phyloP scores from a whole-genome alignment of 768 basidiomycete species.

The Cytidiella melzeri region DNA sequence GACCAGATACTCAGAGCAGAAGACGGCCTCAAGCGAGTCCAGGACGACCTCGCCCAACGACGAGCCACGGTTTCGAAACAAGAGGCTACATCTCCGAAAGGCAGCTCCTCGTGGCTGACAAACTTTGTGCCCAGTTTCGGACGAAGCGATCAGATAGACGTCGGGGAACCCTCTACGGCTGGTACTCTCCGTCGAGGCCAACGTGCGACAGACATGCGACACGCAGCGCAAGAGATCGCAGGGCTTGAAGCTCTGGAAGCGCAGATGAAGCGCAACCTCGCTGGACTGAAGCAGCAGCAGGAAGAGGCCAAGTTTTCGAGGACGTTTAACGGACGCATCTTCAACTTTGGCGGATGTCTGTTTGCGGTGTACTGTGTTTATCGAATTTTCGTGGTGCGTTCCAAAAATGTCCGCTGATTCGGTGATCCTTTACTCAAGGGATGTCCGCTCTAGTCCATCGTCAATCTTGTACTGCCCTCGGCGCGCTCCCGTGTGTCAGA shows the following conservation, averaged over 20 bases:
- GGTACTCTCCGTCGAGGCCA: too few relatives aligned
- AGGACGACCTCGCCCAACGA: constrained; percentile 46
- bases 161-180: too few relatives aligned
- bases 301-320: constrained; percentile 42
- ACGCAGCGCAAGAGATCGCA: constrained; percentile 47
- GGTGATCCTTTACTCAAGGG: too few relatives aligned
- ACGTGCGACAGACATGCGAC: constrained; percentile 31
- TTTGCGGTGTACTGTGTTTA: constrained; percentile 67
- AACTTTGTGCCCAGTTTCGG: constrained; percentile 46
- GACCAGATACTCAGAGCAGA: constrained; percentile 50
- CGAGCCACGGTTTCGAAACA: constrained; percentile 29
- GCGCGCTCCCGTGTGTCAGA: not conserved
- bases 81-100: constrained; percentile 17
- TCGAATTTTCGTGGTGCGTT: constrained; percentile 54
- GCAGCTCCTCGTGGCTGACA: constrained; percentile 39
- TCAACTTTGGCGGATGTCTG: constrained; percentile 39
- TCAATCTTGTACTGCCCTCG: constrained; percentile 43
- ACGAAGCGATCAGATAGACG: constrained; percentile 32
- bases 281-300: constrained; percentile 42
- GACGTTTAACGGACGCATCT: constrained; percentile 50
- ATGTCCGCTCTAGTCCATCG: too few relatives aligned
- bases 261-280: constrained; percentile 57
- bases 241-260: constrained; percentile 64
- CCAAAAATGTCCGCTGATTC: too few relatives aligned
- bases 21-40: constrained; percentile 51